A percentile compares a stretch with the other conserved stretches of the same genome.
phyloP scores from a whole-genome alignment of 2,329 filamentous ascomycete genomes.

The Exophiala phaeomuriformis region DNA sequence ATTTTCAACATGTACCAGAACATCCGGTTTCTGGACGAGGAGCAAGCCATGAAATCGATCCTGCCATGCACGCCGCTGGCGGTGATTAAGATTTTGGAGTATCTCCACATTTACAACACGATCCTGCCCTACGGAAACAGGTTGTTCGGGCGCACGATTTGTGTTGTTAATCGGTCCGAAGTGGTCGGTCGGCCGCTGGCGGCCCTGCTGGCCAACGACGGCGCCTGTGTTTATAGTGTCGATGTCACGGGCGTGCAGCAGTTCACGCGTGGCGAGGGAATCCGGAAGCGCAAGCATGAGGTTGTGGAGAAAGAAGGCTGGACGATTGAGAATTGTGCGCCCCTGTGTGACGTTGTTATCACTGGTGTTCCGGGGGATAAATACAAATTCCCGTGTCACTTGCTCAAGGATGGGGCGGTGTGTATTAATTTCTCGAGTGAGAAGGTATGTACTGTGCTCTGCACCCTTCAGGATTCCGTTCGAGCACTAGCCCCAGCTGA shows the following conservation, averaged over 20 bases:
- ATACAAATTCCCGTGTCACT: constrained; percentile 80
- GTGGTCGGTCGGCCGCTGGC: constrained; percentile 91
- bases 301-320: constrained; percentile 75
- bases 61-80: constrained; percentile 93
- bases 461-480: no score
- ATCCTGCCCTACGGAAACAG: constrained; percentile 89
- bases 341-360: constrained; percentile 88
- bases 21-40: constrained; percentile 81
- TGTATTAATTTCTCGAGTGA: constrained; percentile 98
- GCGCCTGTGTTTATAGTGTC: constrained; percentile 89
- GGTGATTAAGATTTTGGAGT: constrained; percentile 93
- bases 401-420: constrained; percentile 84
- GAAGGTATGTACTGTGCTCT: constrained; percentile 47
- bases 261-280: constrained; percentile 81
- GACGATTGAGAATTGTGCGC: constrained; percentile 71
- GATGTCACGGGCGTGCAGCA: constrained; percentile 87
- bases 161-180: constrained; percentile 92
- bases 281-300: constrained; percentile 78
- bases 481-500: no score
- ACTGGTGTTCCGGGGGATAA: constrained; percentile 80
- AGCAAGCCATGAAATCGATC: constrained; percentile 77
- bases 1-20: constrained; percentile 99
- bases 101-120: constrained; percentile 92
- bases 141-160: constrained; percentile 87
- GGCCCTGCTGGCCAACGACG: constrained; percentile 89